Base-by-base conservation (phyloP, 2,329 filamentous ascomycete genomes). In the Fusarium hainanense region DNA sequence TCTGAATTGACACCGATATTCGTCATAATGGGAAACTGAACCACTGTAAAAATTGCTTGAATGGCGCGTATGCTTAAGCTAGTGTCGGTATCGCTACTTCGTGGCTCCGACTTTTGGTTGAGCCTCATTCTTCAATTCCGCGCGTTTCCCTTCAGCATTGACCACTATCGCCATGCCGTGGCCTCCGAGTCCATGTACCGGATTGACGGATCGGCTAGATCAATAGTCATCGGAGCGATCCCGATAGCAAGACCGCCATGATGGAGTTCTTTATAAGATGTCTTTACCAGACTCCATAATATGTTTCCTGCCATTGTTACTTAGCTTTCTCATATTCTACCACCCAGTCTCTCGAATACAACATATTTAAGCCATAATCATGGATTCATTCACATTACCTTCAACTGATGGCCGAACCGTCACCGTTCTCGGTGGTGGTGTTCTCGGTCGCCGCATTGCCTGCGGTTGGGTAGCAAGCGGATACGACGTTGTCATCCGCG, bases 381-480 rank as follows among this genome's bases (percentile, higher is more conserved):
- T 63, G 61, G 6, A 12, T 1, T 10, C 61, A 7, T 63, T 57
- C 2, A 63, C 37, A 18, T 20, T 63, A 8, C 61, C 61, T 16
- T 41, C 58, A 3, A 46, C 30, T 0, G 18, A 32, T 0, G 37
- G 37, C 0, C 50, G 61, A 4, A 49, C n/a, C 0, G 58, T 63
- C 10, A 16, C 37, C 1, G 20, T 63, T 5, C 61, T 63, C 2
- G 61, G 58, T 4, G 61, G 58, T 4, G 61, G 61, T 2, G 61
- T 63, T 0, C 43, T 63, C 1, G 61, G 61, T 2, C 61, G 61
- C 1, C 58, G 61, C 0, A 63, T 63, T 4, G 61, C 58, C 6
- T 63, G 61, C 1, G 61, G 58, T 3, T 63, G 61, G 61, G 58
- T 25, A 40, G 61, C 61, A 44, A 63, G 61, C 13, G 50, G 61